Base-by-base conservation (phyloP, 108 stramenopile species). In the Cyclotella cryptica region DNA sequence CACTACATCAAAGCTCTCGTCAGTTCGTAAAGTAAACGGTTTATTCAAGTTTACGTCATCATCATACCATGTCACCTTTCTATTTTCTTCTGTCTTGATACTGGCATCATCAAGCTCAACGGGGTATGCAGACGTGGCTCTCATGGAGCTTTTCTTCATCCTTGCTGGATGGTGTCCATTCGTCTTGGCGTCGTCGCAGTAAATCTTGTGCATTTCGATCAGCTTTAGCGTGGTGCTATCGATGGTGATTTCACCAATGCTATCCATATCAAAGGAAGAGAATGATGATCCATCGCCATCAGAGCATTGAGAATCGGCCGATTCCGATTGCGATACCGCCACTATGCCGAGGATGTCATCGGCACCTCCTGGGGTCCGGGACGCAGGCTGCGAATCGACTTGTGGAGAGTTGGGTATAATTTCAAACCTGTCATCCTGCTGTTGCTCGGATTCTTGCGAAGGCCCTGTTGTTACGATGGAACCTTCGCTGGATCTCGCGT, bases 51-150 rank as follows among this genome's bases (percentile, higher is more conserved):
- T 47, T 47, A 19, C 46, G 11, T 40, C 30, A 41, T 74, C 72
- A 52, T 74, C 72, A 24, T 64, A 74, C 72, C 72, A 74, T 9
- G 72, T 30, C 47, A 74, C 28, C 51, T 74, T 74, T 12, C 22
- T 74, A 0, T 24, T 42, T 18, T 46, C 19, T 30, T 47, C 27
- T 0, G 59, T 61, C 42, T 57, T 57, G 53, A 57, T n/a, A 22
- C n/a, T 45, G n/a, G 3, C 24, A 39, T 59, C 47, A 26, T 44
- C 27, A 43, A 15, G 0, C 41, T 12, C 5, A n/a, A 43, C 11
- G 7, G 52, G 29, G n/a, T 18, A 53, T 9, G 27, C 39, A 17
- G 62, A 52, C 39, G 29, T n/a, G 27, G 40, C 35, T 28, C 42
- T 49, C 72, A 63, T 63, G 18, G 21, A 22, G 19, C 72, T 74